Conservation (phyloP, 1,284 basidiomycete genomes). For the Cystobasidium pallidum region DNA sequence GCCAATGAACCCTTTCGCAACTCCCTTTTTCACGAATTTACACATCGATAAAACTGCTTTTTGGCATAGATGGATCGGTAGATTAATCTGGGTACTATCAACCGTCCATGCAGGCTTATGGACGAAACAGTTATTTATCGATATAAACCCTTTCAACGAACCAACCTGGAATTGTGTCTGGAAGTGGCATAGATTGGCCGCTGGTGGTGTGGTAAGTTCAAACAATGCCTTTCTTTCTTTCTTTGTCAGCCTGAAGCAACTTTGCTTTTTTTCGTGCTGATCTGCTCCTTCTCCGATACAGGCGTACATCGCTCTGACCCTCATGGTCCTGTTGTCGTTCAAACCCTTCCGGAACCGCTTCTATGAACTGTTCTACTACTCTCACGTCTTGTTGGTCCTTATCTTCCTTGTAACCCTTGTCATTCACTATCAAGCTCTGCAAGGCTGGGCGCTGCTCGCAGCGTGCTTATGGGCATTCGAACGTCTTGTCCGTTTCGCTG, state of each 20-base stretch:
- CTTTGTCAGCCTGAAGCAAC: conserved; percentile 51
- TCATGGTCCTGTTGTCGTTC: conserved; percentile 68
- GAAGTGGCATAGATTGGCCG: conserved; percentile 71
- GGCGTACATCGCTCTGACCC: conserved; percentile 72
- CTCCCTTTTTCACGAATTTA: conserved; percentile 68
- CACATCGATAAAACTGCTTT: conserved; percentile 68
- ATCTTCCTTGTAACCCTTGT: conserved; percentile 66
- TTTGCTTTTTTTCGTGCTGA: conserved; percentile 18
- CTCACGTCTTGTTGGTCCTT: conserved; percentile 70
- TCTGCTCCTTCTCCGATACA: conserved; percentile 51
- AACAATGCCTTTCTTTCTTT: conserved; percentile 21
- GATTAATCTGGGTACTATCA: conserved; percentile 73
- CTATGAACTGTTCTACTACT: conserved; percentile 76
- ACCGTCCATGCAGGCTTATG: conserved; percentile 72
- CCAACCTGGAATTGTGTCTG: conserved; percentile 68
- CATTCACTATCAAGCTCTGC: conserved; percentile 66
- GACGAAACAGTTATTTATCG: conserved; percentile 70
- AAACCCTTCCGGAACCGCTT: conserved; percentile 67
- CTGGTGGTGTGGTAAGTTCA: conserved; percentile 69
- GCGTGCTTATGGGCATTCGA: conserved; percentile 70
- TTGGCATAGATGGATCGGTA: conserved; percentile 65
- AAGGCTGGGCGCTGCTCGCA: conserved; percentile 57
- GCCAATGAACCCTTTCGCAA: conserved; percentile 78
- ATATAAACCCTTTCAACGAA: conserved; percentile 63
- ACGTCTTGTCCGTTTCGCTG: conserved; percentile 65